A percentile compares a stretch with the other conserved stretches of the same genome.
Conservation (phyloP, 2,329 filamentous ascomycete genomes). For the Trichoderma guizhouense region DNA sequence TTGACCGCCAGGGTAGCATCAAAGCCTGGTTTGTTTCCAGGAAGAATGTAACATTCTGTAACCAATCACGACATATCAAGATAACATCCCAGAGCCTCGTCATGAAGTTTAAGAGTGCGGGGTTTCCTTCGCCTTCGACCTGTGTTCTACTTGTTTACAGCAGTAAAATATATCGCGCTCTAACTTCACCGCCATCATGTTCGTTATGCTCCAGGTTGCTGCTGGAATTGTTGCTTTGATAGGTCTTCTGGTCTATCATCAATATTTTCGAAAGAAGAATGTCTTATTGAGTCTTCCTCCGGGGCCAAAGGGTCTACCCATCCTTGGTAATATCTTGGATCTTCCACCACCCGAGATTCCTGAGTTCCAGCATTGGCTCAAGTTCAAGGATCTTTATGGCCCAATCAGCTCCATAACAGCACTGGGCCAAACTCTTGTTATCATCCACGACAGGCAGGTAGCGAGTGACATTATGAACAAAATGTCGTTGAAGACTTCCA, state of each 20-base stretch:
- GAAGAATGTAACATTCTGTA: background rate
- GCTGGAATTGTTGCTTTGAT: background rate
- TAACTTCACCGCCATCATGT: background rate
- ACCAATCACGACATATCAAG: background rate
- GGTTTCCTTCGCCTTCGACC: background rate
- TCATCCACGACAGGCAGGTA: constrained; percentile 39
- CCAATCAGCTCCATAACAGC: constrained; percentile 27
- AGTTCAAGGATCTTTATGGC: constrained; percentile 33
- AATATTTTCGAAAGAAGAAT: background rate
- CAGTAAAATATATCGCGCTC: background rate
- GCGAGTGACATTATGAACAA: constrained; percentile 35
- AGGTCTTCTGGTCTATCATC: background rate
- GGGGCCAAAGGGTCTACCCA: constrained; percentile 33
- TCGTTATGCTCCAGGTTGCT: background rate
- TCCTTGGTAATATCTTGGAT: constrained; percentile 46
- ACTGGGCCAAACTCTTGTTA: constrained; percentile 35
- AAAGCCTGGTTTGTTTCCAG: background rate
- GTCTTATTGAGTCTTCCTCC: constrained; percentile 19
- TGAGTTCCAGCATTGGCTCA: constrained; percentile 34
- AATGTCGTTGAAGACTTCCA: constrained; percentile 24
- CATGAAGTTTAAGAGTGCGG: background rate
- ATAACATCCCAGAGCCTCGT: background rate
- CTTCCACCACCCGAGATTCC: constrained; percentile 34
- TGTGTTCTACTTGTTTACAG: background rate
- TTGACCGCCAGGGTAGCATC: background rate